A percentile compares a stretch with the other conserved stretches of the same genome.
Evolutionary conservation across 192 early-diverging fungal genomes (phyloP).

Genomic region (Entomortierella beljakovae): DNA sequence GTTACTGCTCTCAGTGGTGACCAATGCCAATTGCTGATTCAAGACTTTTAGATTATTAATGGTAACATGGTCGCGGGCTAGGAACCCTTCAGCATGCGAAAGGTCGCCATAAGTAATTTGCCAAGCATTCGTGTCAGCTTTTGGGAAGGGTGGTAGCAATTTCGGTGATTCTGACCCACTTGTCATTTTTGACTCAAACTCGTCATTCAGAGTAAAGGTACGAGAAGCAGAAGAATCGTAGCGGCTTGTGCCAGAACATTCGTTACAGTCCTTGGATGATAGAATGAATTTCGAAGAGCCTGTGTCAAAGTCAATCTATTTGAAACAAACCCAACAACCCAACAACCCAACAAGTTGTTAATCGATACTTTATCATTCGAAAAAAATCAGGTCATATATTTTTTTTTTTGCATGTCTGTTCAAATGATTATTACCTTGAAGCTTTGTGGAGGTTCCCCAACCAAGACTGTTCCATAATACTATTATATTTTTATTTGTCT

Average conservation of each 20-base stretch:
- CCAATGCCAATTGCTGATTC: slow-evolving; percentile 69
- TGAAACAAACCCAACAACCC: too few relatives aligned
- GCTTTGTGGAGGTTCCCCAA: slow-evolving; percentile 1
- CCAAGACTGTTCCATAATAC: background rate
- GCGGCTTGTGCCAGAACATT: slow-evolving; percentile 42
- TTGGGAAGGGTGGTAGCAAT: background rate
- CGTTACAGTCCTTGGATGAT: slow-evolving; percentile 23
- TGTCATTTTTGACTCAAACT: background rate
- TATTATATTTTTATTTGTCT: too few relatives aligned
- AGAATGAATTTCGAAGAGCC: slow-evolving; percentile 69
- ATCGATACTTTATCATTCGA: too few relatives aligned
- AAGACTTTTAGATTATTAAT: slow-evolving; percentile 65
- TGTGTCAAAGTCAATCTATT: slow-evolving; percentile 74
- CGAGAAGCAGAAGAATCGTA: slow-evolving; percentile 38
- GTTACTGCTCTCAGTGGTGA: slow-evolving; percentile 63
- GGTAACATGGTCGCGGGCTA: slow-evolving; percentile 61
- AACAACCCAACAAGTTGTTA: too few relatives aligned
- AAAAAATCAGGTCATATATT: background rate
- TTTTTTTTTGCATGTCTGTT: too few relatives aligned
- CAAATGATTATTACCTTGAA: slow-evolving; percentile 5
- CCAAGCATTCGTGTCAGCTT: slow-evolving; percentile 56
- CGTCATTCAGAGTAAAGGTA: slow-evolving; percentile 10
- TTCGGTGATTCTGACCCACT: too few relatives aligned
- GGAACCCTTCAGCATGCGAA: slow-evolving; percentile 56
- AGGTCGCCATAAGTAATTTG: slow-evolving; percentile 73